Evolutionary conservation across 805 yeast species (phyloP), one percentile per base, ranked within the genome.

Genomic region (Spathaspora girioi): DNA sequence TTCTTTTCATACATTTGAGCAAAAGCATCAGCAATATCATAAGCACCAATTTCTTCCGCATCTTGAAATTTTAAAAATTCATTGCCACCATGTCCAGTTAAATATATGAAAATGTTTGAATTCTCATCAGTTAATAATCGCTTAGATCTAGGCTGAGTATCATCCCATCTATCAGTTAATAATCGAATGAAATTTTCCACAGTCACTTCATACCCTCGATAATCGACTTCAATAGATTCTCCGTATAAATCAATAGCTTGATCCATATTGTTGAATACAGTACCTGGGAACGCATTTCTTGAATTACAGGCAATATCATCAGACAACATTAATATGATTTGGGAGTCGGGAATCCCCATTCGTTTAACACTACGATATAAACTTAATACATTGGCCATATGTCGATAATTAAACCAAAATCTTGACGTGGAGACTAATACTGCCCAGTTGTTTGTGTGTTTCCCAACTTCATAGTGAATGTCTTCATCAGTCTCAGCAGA

Each of bases 21-120:
- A 71, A 94, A 89, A 2, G 98, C 98, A 70, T 94, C 97, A 1
- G 99, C 98, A 54, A 94, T 80, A 69, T 94, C 99, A 71, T 89
- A 86, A 9, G 97, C 84, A 1, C 97, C 91, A 52, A 94, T 91
- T 63, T 94, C 99, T 67, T 94, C 99, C 10, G 98, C 97, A 65
- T 94, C 99, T 71, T 94, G 99, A 68, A 94, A 94, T 69, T 94
- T 94, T 61, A 94, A 79, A 68, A 94, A 94, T 68, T 94, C 98
- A 62, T 92, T 90, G 48, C 99, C 99, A 20, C 99, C 99, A 68
- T 94, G 99, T 20, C 99, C 99, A 1, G 99, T 94, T 84, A 94
- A 78, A 66, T 94, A 94, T 26, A 94, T 87, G 68, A 94, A 89
- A 47, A 94, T 90, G 66, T 94, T 94, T 29, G 97, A 89, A 65